phyloP scores from a whole-genome alignment of 1,139 yeast genomes.

The Candida frijolesensis region DNA sequence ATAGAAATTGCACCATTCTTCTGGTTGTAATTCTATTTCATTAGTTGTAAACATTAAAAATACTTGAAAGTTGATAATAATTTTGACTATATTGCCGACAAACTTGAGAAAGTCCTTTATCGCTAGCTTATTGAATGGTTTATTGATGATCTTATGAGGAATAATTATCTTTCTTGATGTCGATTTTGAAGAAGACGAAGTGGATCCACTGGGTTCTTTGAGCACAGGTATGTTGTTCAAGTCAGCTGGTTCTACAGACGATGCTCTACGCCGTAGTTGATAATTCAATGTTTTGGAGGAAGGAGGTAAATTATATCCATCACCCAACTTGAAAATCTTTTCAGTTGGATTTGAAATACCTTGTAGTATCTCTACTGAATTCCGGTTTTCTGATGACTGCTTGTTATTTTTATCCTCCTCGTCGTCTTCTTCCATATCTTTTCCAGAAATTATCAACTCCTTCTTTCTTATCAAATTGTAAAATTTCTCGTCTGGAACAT shows the following conservation, averaged over 20 bases:
- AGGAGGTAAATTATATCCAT: conserved; percentile 39
- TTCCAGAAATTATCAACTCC: conserved; percentile 32
- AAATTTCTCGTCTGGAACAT: conserved; percentile 38
- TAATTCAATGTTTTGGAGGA: conserved; percentile 46
- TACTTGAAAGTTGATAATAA: conserved; percentile 38
- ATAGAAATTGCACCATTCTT: conserved; percentile 17
- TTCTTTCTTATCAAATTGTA: conserved; percentile 39
- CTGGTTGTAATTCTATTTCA: conserved; percentile 8
- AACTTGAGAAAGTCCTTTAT: conserved; percentile 43
- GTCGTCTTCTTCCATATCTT: conserved; percentile 16
- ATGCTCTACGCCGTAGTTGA: conserved; percentile 29
- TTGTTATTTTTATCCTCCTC: conserved; percentile 17
- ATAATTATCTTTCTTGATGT: conserved; percentile 31
- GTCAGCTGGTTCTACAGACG: conserved; percentile 16
- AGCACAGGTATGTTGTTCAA: conserved; percentile 16
- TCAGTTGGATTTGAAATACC: conserved; percentile 21
- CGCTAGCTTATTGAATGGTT: conserved; percentile 43
- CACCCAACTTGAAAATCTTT: conserved; percentile 39
- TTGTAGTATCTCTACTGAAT: conserved; percentile 6
- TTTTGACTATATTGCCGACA: conserved; percentile 39
- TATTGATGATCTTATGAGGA: conserved; percentile 46
- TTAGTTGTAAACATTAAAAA: conserved; percentile 22
- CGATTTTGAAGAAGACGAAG: conserved; percentile 4
- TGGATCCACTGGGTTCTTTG: conserved; percentile 13
- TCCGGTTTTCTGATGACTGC: background rate